Percentiles rank a stretch among this genome's conserved stretches.
These are phyloP conservation scores for Fraxinus cuspidata DNA, from an alignment of 257 asterid species.

Conservation along the genomic window DNA sequence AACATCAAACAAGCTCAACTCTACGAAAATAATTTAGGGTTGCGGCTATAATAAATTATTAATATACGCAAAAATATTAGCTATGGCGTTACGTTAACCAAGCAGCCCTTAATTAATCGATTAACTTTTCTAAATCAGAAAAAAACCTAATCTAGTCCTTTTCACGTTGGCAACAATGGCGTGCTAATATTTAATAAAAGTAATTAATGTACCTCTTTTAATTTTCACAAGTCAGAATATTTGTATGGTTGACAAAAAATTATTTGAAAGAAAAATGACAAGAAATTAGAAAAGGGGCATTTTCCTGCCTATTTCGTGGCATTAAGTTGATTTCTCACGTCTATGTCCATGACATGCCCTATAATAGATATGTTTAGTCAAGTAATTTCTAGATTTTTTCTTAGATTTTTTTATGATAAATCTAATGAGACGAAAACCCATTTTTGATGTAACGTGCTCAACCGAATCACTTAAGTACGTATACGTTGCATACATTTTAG, in stretches of 20 bases:
- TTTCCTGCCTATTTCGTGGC: neutral
- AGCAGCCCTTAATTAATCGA: neutral
- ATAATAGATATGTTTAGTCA: neutral
- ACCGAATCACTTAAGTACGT: too few species aligned
- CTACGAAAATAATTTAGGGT: too few species aligned
- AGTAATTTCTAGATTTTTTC: neutral
- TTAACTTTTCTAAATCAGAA: neutral
- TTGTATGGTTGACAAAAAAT: neutral
- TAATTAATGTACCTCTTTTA: too few species aligned
- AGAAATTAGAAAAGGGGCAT: neutral
- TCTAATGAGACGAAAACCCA: neutral
- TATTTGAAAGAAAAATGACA: neutral
- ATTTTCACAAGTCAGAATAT: too few species aligned
- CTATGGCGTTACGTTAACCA: too few species aligned
- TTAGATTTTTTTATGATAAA: too few species aligned
- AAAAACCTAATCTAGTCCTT: neutral
- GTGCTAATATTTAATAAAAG: neutral
- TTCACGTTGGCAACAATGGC: neutral
- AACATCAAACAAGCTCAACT: too few species aligned
- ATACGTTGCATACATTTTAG: neutral
- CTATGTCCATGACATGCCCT: too few species aligned
- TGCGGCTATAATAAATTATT: too few species aligned
- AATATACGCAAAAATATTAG: neutral
- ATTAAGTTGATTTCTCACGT: neutral
- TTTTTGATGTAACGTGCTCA: neutral